A percentile compares a stretch with the other conserved stretches of the same genome.
phyloP scores from a whole-genome alignment of 2,329 filamentous ascomycete species.

The Pseudophaeomoniella oleicola region DNA sequence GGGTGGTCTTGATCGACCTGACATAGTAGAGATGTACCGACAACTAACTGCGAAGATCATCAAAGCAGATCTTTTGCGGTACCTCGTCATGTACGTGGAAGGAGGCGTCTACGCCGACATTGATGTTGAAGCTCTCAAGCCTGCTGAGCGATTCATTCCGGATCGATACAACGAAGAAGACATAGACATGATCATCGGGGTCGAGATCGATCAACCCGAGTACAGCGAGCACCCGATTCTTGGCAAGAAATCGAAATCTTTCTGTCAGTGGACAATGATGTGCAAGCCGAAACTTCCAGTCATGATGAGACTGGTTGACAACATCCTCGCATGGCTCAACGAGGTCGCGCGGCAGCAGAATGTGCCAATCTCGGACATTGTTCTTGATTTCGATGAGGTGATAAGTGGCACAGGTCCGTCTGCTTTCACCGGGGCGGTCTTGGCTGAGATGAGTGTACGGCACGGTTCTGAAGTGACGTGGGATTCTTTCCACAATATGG shows the following conservation, averaged over 20 bases:
- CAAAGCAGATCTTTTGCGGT: constrained; percentile 51
- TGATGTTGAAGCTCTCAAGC: constrained; percentile 41
- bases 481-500: constrained; percentile 50
- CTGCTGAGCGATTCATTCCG: constrained; percentile 45
- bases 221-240: constrained; percentile 50
- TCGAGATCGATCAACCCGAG: constrained; percentile 57
- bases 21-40: constrained; percentile 49
- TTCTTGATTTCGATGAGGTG: constrained; percentile 57
- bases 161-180: constrained; percentile 47
- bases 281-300: constrained; percentile 52
- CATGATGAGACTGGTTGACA: constrained; percentile 53
- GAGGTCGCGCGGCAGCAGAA: constrained; percentile 44
- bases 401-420: constrained; percentile 60
- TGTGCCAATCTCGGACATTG: constrained; percentile 43
- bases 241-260: constrained; percentile 53
- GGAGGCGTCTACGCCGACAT: constrained; percentile 48
- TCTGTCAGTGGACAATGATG: constrained; percentile 66
- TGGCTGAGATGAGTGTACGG: constrained; percentile 46
- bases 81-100: constrained; percentile 53
- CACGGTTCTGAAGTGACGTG: constrained; percentile 38
- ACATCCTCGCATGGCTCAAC: constrained; percentile 53
- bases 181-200: constrained; percentile 55
- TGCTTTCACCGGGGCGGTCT: constrained; percentile 51
- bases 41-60: constrained; percentile 49
- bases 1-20: constrained; percentile 49